phyloP scores from a whole-genome alignment of 192 early-diverging fungal genomes.

The Podila epicladia region DNA sequence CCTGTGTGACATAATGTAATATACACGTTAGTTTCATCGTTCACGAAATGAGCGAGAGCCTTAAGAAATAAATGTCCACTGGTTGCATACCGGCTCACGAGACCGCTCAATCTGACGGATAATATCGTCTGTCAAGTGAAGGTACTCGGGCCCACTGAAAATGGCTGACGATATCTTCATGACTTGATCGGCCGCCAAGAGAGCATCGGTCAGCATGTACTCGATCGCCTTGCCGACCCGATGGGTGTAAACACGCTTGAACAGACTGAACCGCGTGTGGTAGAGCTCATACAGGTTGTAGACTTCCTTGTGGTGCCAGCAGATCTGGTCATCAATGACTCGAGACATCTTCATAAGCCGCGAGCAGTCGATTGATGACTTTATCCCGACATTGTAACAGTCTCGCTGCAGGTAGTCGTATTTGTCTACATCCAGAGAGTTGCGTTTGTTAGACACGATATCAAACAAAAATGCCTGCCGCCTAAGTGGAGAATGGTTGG shows the following conservation, averaged over 20 bases:
- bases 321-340: constrained; percentile 90
- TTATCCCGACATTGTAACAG: constrained; percentile 83
- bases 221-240: constrained; percentile 83
- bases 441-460: constrained; percentile 96
- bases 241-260: constrained; percentile 91
- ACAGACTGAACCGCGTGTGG: constrained; percentile 81
- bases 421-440: constrained; percentile 95
- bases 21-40: constrained; percentile 3
- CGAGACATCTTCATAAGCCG: constrained; percentile 83
- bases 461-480: constrained; percentile 86
- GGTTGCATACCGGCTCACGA: constrained; percentile 52
- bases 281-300: constrained; percentile 90
- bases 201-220: constrained; percentile 89
- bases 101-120: constrained; percentile 77
- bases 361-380: constrained; percentile 54
- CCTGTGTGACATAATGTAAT: constrained; percentile 4
- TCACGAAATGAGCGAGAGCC: constrained; percentile 27
- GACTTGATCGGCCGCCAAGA: constrained; percentile 81
- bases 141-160: constrained; percentile 70
- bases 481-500: background rate
- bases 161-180: constrained; percentile 73
- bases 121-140: constrained; percentile 85
- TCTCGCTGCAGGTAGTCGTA: constrained; percentile 84
- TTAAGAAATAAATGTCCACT: constrained; percentile 49
- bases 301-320: constrained; percentile 90